Percentiles rank a stretch among this genome's conserved stretches.
Conservation (phyloP, 2,329 filamentous ascomycete species). For the Phyllosticta capitalensis region DNA sequence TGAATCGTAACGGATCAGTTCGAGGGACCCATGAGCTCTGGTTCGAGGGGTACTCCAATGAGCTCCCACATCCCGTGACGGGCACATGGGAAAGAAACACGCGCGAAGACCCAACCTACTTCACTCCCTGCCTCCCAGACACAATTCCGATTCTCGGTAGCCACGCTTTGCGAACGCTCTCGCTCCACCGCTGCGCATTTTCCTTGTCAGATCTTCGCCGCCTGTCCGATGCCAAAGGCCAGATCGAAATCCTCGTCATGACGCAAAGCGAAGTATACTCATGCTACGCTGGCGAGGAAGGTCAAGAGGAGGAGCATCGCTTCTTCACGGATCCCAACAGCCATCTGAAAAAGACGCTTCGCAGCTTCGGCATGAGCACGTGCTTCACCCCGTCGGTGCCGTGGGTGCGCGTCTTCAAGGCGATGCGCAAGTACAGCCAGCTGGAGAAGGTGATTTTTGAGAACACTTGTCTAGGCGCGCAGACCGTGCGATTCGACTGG, state of each 20-base stretch:
- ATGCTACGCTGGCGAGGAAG: not conserved
- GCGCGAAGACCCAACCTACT: too few species aligned
- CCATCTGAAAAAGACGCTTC: not conserved
- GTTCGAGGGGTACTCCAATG: not conserved
- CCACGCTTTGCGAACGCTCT: not conserved
- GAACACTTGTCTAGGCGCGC: not conserved
- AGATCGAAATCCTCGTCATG: not conserved
- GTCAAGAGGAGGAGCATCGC: not conserved
- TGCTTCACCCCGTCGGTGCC: not conserved
- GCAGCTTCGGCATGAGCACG: not conserved
- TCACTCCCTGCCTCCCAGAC: too few species aligned
- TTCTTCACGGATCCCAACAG: not conserved
- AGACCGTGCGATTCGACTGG: not conserved
- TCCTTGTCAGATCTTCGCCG: not conserved
- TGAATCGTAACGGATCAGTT: too few species aligned
- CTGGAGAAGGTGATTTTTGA: not conserved
- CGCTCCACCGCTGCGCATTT: not conserved
- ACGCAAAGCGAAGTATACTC: not conserved
- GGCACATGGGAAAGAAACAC: too few species aligned
- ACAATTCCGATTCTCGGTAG: too few species aligned
- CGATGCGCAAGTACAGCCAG: not conserved
- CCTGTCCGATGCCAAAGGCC: not conserved
- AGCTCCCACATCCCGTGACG: not conserved
- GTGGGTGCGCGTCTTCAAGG: not conserved
- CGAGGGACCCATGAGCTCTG: not conserved